Evolutionary conservation across 306 rosid species (phyloP), one percentile per base, ranked within the genome.

Genomic region (Gleditsia sinensis): DNA sequence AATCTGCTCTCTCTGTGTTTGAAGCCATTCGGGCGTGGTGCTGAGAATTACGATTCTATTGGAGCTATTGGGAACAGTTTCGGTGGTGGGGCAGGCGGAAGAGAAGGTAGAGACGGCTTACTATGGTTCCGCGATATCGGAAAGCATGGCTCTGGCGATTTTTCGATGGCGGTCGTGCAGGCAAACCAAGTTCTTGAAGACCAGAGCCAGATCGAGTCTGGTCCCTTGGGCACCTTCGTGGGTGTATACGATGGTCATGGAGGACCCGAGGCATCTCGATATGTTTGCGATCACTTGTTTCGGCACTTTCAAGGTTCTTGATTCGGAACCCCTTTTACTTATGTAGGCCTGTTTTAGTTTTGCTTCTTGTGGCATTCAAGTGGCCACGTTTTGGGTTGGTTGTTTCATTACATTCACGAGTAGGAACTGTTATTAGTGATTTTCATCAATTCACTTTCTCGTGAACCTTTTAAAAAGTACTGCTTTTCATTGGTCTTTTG

Each of bases 191-290:
- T 88, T 14, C 96, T 92, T 9, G 98, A 92, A 78, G 98, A 92
- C 80, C 94, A 88, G 77, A 76, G 92, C 58, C 98, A 92, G 90
- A 85, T 92, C 83, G 84, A 92, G 85, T 92, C 98, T 9, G 98
- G 96, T 0, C 85, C 96, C 3, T 82, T 85, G 20, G 98, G 98
- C 8, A 84, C 98, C 37, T 92, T 90, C 66, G 82, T 92, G 39
- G 98, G 98, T n/a, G 85, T 92, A 56, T 90, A 90, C 59, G 98
- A 92, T 53, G 98, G 98, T 21, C 98, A 92, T 68, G 96, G 96
- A 14, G 98, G 98, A 28, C 89, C 92, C 16, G 92, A 90, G 10
- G 85, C 94, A 0, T 80, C 98, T 5, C 87, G 92, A n/a, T 92
- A 79, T 37, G 96, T 92, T 3, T 92, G 96, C 43, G 96, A 92